Conservation (phyloP, 2,329 filamentous ascomycete species). For the Westerdykella ornata region DNA sequence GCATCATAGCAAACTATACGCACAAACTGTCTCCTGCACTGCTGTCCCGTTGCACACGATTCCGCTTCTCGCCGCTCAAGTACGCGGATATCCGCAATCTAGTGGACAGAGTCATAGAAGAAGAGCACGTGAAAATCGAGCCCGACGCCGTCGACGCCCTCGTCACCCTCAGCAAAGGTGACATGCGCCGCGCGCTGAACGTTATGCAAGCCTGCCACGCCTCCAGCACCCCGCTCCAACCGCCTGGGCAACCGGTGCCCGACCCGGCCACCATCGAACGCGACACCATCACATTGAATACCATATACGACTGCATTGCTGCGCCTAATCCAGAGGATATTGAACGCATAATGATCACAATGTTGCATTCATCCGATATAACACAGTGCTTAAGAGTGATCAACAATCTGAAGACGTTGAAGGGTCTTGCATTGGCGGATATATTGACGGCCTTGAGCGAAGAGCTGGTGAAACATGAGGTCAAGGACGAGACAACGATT, state of each 20-base stretch:
- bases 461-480: slow-evolving; percentile 74
- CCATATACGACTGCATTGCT: slow-evolving; percentile 95
- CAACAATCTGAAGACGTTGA: slow-evolving; percentile 75
- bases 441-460: slow-evolving; percentile 83
- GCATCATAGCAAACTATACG: slow-evolving; percentile 97
- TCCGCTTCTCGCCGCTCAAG: slow-evolving; percentile 90
- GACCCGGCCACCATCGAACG: slow-evolving; percentile 58
- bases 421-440: slow-evolving; percentile 85
- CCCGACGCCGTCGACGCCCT: slow-evolving; percentile 74
- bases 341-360: slow-evolving; percentile 71
- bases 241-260: slow-evolving; percentile 42
- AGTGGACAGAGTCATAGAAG: slow-evolving; percentile 82
- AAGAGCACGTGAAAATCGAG: slow-evolving; percentile 79
- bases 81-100: slow-evolving; percentile 76
- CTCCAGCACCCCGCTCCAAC: slow-evolving; percentile 61
- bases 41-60: slow-evolving; percentile 86
- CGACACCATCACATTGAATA: slow-evolving; percentile 83
- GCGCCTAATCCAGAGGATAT: slow-evolving; percentile 89
- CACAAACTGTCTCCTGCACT: slow-evolving; percentile 94
- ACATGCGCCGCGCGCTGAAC: slow-evolving; percentile 92
- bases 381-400: slow-evolving; percentile 83
- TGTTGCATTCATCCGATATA: slow-evolving; percentile 79
- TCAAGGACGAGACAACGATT: slow-evolving; percentile 78
- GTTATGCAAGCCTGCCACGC: slow-evolving; percentile 95
- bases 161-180: slow-evolving; percentile 82